Evolutionary conservation across 116 monocot species (phyloP).

Genomic region (Phalaenopsis hybrid): DNA sequence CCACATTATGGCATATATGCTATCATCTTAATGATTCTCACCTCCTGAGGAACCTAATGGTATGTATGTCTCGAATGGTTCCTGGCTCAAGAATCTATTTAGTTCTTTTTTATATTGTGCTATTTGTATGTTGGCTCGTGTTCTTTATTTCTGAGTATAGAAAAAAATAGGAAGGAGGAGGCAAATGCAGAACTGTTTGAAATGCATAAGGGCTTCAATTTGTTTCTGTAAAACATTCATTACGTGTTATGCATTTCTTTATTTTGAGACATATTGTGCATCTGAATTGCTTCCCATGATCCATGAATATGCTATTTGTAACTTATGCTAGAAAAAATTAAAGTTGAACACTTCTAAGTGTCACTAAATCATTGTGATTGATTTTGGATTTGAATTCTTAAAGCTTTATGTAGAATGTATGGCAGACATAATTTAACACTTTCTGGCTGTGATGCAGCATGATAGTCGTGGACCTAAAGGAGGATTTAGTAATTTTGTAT

Average conservation of each 20-base stretch:
- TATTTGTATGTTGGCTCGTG: not conserved
- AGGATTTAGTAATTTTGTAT: constrained; percentile 93
- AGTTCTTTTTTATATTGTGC: not conserved
- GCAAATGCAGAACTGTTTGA: not conserved
- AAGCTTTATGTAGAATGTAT: not conserved
- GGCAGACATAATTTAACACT: not conserved
- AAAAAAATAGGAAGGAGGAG: not conserved
- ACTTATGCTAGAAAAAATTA: not conserved
- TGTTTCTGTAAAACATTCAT: not conserved
- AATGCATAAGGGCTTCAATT: not conserved
- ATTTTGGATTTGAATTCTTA: not conserved
- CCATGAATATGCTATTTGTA: not conserved
- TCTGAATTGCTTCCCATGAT: not conserved
- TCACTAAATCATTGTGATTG: not conserved
- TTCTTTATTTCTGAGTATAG: not conserved
- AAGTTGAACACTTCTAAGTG: not conserved
- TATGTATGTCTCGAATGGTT: constrained; percentile 12
- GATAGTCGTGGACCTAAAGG: constrained; percentile 81
- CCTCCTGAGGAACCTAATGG: constrained; percentile 86
- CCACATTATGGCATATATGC: constrained; percentile 86
- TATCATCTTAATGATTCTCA: constrained; percentile 67
- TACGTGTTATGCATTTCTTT: not conserved
- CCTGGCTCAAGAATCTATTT: not conserved
- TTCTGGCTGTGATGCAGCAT: constrained; percentile 50
- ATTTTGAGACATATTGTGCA: not conserved